A percentile compares a stretch with the other conserved stretches of the same genome.
These are phyloP conservation scores for Hibiscus trionum DNA, from an alignment of 345 rosid species.

Conservation along the genomic window DNA sequence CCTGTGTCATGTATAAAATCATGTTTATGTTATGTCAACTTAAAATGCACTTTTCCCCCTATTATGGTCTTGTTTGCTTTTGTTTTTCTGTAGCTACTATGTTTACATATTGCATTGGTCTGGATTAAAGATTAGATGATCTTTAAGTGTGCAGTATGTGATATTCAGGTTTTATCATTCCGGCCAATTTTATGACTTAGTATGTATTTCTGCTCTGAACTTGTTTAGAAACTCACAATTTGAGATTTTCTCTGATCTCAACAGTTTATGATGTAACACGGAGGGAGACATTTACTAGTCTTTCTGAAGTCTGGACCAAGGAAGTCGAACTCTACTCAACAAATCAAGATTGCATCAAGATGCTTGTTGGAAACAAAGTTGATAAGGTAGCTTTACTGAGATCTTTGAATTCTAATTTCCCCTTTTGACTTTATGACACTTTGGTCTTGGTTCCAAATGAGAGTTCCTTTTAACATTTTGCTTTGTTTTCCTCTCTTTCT, in stretches of 20 bases:
- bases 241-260: neutral
- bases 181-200: neutral
- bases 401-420: neutral
- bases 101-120: neutral
- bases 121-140: neutral
- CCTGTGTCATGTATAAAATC: neutral
- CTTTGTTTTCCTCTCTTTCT: neutral
- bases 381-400: constrained; percentile 40
- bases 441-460: neutral
- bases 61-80: neutral
- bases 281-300: constrained; percentile 61
- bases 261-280: constrained; percentile 71
- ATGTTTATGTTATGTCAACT: neutral
- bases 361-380: constrained; percentile 79
- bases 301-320: constrained; percentile 67
- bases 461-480: neutral
- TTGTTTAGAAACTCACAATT: neutral
- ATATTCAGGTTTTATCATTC: neutral
- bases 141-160: neutral
- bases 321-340: constrained; percentile 77
- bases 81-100: neutral
- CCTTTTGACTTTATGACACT: neutral
- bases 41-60: neutral
- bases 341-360: constrained; percentile 78
- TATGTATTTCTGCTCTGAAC: neutral